Evolutionary conservation across 2,329 filamentous ascomycete species (phyloP).

Genomic region (Mycosphaerella sp.): DNA sequence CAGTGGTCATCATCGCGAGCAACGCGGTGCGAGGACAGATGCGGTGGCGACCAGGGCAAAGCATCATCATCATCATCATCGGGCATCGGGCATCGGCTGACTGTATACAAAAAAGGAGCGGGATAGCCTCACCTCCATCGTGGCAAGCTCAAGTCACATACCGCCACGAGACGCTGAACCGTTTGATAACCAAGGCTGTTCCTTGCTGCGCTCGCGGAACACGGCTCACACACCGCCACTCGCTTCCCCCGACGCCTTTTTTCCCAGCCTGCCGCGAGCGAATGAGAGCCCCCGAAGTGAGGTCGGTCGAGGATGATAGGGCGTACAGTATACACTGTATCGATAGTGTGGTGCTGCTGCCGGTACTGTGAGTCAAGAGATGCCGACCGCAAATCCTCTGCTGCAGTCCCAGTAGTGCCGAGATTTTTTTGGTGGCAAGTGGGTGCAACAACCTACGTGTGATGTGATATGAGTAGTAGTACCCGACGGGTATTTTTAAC

Average conservation of each 20-base stretch:
- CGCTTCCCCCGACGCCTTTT: conserved; percentile 4
- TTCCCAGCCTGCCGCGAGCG: conserved; percentile 9
- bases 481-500: no score
- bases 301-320: conserved; percentile 12
- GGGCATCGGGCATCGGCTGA: not conserved
- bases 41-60: not conserved
- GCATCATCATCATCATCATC: no score
- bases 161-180: conserved; percentile 6
- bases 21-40: conserved; percentile 1
- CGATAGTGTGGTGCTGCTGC: conserved; percentile 3
- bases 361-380: conserved; percentile 17
- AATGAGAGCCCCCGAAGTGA: conserved; percentile 9
- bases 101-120: conserved; percentile 4
- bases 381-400: conserved; percentile 10
- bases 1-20: conserved; percentile 6
- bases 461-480: no score
- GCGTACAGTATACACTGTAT: not conserved
- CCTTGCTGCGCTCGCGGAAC: conserved; percentile 13
- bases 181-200: conserved; percentile 7
- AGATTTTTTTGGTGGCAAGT: not conserved
- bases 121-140: conserved; percentile 17
- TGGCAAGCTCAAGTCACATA: conserved; percentile 15
- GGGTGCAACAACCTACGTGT: conserved; percentile 1
- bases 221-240: conserved; percentile 12
- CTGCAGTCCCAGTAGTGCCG: conserved; percentile 4